phyloP scores from a whole-genome alignment of 2,329 filamentous ascomycete species.

The Dactylellina drechsleri region DNA sequence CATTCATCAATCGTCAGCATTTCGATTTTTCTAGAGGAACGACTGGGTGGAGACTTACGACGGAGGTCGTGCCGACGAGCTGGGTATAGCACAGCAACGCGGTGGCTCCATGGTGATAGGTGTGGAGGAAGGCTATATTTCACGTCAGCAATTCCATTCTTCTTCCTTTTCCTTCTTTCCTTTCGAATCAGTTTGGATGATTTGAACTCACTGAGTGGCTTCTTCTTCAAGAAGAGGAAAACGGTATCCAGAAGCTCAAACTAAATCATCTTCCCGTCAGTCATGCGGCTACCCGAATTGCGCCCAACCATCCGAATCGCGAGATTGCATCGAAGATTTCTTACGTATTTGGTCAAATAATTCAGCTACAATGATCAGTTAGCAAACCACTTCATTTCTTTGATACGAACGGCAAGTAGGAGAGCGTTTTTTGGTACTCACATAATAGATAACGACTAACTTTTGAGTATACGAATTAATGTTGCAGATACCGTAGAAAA shows the following conservation, averaged over 20 bases:
- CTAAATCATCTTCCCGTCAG: constrained; percentile 33
- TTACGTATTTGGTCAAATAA: constrained; percentile 95
- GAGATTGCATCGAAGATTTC: constrained; percentile 1
- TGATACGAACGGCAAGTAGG: background rate
- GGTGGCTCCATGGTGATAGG: constrained; percentile 97
- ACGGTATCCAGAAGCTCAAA: constrained; percentile 88
- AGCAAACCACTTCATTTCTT: background rate
- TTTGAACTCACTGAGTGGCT: constrained; percentile 79
- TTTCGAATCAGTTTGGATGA: constrained; percentile 3
- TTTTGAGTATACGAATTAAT: constrained; percentile 88
- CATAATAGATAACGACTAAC: constrained; percentile 94
- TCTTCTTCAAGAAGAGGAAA: constrained; percentile 99
- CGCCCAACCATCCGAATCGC: background rate
- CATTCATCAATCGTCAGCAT: constrained; percentile 16
- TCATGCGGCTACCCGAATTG: constrained; percentile 14
- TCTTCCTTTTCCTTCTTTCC: constrained; percentile 5
- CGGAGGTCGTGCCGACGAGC: constrained; percentile 88
- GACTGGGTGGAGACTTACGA: constrained; percentile 62
- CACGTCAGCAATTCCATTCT: constrained; percentile 29
- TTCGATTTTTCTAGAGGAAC: background rate
- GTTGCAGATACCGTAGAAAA: constrained; percentile 90
- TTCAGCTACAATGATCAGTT: constrained; percentile 74
- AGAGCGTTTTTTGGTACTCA: constrained; percentile 65
- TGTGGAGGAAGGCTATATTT: constrained; percentile 85
- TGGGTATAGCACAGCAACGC: constrained; percentile 98